Conservation (phyloP, 2,329 filamentous ascomycete genomes). For the Paecilomyces sp. region DNA sequence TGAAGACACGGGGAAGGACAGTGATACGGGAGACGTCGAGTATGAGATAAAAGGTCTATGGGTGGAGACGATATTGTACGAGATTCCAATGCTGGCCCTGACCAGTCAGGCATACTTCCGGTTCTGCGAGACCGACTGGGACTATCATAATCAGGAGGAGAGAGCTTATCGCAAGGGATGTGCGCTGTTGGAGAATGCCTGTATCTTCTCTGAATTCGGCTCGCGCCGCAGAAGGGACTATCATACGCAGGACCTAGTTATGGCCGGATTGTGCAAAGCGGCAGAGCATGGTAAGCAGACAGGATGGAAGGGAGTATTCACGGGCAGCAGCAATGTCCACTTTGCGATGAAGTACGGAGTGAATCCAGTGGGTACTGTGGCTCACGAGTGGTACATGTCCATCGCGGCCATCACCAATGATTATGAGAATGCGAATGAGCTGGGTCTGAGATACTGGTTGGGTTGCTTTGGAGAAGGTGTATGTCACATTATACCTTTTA, state of each 20-base stretch:
- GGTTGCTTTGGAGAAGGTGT: slow-evolving; percentile 78
- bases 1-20: slow-evolving; percentile 53
- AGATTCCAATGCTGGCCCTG: slow-evolving; percentile 86
- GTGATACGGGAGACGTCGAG: slow-evolving; percentile 65
- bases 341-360: slow-evolving; percentile 90
- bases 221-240: slow-evolving; percentile 85
- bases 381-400: slow-evolving; percentile 99
- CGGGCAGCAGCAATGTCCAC: slow-evolving; percentile 93
- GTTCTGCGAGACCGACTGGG: slow-evolving; percentile 92
- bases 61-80: slow-evolving; percentile 95
- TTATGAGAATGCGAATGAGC: slow-evolving; percentile 77
- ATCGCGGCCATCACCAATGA: slow-evolving; percentile 85
- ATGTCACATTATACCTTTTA: slow-evolving; percentile 10
- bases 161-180: slow-evolving; percentile 76
- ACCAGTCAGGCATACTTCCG: slow-evolving; percentile 97
- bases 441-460: slow-evolving; percentile 81
- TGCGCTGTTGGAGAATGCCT: slow-evolving; percentile 70
- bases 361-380: slow-evolving; percentile 77
- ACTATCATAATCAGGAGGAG: slow-evolving; percentile 76
- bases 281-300: slow-evolving; percentile 61
- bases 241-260: slow-evolving; percentile 86
- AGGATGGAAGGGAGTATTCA: slow-evolving; percentile 64
- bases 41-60: slow-evolving; percentile 75
- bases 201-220: slow-evolving; percentile 89
- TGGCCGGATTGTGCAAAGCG: slow-evolving; percentile 75